phyloP scores from a whole-genome alignment of 257 asterid genomes.

The Solanum pimpinellifolium region DNA sequence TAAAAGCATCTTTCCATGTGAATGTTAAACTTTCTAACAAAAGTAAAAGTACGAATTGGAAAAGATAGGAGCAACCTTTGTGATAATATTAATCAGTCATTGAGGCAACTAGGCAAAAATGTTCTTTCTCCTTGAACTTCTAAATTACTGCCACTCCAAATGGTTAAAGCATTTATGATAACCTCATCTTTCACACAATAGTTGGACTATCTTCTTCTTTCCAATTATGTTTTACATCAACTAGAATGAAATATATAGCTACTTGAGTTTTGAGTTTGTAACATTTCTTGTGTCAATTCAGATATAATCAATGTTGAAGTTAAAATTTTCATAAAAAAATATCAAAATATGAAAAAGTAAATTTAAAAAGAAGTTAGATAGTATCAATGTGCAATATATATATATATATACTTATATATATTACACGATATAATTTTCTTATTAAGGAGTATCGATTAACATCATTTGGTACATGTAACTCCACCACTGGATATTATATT shows the following conservation, averaged over 20 bases:
- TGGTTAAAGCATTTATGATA: not conserved
- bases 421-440: too few relatives aligned
- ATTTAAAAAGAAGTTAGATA: not conserved
- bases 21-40: not conserved
- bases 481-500: not conserved
- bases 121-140: not conserved
- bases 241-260: not conserved
- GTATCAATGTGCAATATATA: too few relatives aligned
- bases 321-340: rapidly evolving
- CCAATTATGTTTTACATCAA: not conserved
- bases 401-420: too few relatives aligned
- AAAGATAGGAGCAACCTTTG: not conserved
- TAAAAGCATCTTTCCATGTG: not conserved
- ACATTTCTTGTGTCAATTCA: not conserved
- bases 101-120: not conserved
- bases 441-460: rapidly evolving
- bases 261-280: not conserved
- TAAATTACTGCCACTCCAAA: not conserved
- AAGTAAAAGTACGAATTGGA: not conserved
- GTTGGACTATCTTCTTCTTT: not conserved
- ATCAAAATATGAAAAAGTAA: not conserved
- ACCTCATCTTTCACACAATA: not conserved
- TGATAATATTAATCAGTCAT: not conserved
- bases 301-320: too few relatives aligned
- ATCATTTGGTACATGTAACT: not conserved